Base-by-base conservation (phyloP, 805 yeast genomes). In the Wickerhamomyces strasburgensis region DNA sequence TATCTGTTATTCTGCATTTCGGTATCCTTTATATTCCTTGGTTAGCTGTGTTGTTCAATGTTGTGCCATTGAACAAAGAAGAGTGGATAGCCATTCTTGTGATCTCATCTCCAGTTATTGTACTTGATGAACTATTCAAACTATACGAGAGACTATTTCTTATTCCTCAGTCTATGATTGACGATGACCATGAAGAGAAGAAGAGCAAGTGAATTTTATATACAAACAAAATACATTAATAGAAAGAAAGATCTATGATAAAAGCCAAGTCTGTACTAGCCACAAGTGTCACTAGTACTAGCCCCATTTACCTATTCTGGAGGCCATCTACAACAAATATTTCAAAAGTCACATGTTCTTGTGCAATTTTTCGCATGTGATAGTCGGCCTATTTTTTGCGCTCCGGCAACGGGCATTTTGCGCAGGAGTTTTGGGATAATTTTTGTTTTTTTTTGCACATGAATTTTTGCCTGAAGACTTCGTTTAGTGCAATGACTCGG, bases 121-220 rank as follows among this genome's bases (percentile, higher is more conserved):
- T 58, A 10, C 31, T 64, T 11, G 70, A 64, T 38, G 70, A 64
- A 50, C 29, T 58, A 18, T 56, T 64, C 46, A 64, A 64, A 43
- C 35, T 56, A 6, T 48, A 54, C 18, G 69, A 65, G 35, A 49
- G 68, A 34, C 16, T 38, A 19, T 40, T 48, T 14, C 13, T 34
- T 33, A 40, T 31, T 17, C 34, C 41, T 19, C 19, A 24, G 27
- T 34, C 26, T 29, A 16, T 27, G 28, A 21, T 8, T 21, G 25
- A 21, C 11, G n/a, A n/a, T n/a, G n/a, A n/a, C n/a, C n/a, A n/a
- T n/a, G n/a, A n/a, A n/a, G n/a, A n/a, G n/a, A 21, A 21, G 25
- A 21, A 21, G 25, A 21, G 7, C 11, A 21, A 21, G 25, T 21
- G 25, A 21, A 21, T 7, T 8, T 21, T 8, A 21, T 11, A 7